A percentile compares a stretch with the other conserved stretches of the same genome.
These are phyloP conservation scores for Anacardium occidentale DNA, from an alignment of 345 rosid species.

Conservation along the genomic window DNA sequence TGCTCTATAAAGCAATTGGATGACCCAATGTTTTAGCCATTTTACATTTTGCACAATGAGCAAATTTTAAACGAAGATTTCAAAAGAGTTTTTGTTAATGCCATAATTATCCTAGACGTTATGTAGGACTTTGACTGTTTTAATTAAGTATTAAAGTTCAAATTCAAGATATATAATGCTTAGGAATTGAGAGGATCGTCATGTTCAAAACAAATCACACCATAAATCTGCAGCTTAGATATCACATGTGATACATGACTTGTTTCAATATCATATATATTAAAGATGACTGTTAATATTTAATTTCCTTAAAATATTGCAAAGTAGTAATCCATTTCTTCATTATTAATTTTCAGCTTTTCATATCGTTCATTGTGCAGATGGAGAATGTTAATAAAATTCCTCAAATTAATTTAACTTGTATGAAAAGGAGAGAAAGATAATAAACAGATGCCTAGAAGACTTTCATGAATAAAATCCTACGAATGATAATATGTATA, in stretches of 20 bases:
- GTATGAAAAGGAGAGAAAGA: too few relatives aligned
- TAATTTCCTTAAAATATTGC: too few relatives aligned
- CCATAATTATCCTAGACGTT: too few relatives aligned
- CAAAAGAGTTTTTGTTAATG: background rate
- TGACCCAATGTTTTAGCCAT: background rate
- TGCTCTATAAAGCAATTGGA: conserved; percentile 17
- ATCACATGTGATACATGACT: background rate
- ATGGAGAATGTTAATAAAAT: too few relatives aligned
- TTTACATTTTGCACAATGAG: background rate
- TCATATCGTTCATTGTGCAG: too few relatives aligned
- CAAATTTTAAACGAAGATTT: conserved; percentile 7
- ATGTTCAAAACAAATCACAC: too few relatives aligned
- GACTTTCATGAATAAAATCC: too few relatives aligned
- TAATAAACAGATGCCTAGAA: too few relatives aligned
- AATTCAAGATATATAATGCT: conserved; percentile 3
- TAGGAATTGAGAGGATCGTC: background rate
- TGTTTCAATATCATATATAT: too few relatives aligned
- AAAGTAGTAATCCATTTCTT: background rate
- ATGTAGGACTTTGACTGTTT: conserved; percentile 34
- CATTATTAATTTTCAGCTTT: background rate
- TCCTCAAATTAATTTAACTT: too few relatives aligned
- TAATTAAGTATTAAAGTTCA: background rate
- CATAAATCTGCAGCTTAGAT: background rate
- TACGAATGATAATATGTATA: too few relatives aligned
- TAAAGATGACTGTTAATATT: too few relatives aligned